Conservation (phyloP, 2,329 filamentous ascomycete genomes). For the Oidium heveae region DNA sequence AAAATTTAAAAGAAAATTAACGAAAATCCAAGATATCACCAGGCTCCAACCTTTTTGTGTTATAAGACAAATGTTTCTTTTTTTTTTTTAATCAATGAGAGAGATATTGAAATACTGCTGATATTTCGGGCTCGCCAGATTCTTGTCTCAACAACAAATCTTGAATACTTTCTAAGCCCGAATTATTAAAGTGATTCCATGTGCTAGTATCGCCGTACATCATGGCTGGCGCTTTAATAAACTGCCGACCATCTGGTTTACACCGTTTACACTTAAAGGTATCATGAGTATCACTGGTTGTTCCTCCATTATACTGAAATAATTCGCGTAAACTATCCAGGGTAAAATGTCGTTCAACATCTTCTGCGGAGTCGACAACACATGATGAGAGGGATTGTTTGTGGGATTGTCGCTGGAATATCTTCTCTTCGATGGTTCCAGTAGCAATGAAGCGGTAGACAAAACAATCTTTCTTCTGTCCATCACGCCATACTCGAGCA, state of each 20-base stretch:
- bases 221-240: constrained; percentile 79
- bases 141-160: constrained; percentile 80
- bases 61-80: no score
- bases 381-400: constrained; percentile 93
- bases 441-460: constrained; percentile 99
- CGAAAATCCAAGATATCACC: no score
- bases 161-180: constrained; percentile 58
- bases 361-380: constrained; percentile 87
- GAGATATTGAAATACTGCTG: constrained; percentile 95
- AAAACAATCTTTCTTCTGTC: constrained; percentile 97
- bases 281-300: constrained; percentile 83
- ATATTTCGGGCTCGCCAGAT: constrained; percentile 51
- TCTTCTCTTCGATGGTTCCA: constrained; percentile 95
- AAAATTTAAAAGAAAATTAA: not conserved
- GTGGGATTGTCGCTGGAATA: constrained; percentile 94
- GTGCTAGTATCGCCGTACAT: constrained; percentile 93
- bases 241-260: constrained; percentile 64
- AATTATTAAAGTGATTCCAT: constrained; percentile 96
- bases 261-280: constrained; percentile 98
- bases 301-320: constrained; percentile 73
- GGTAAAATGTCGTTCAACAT: constrained; percentile 91
- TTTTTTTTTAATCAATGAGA: constrained; percentile 34
- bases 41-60: no score
- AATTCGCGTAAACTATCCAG: constrained; percentile 75
- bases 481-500: constrained; percentile 93